Percentiles rank a stretch among this genome's conserved stretches.
Evolutionary conservation across 768 basidiomycete species (phyloP).

Genomic region (Termitomyces sp.): DNA sequence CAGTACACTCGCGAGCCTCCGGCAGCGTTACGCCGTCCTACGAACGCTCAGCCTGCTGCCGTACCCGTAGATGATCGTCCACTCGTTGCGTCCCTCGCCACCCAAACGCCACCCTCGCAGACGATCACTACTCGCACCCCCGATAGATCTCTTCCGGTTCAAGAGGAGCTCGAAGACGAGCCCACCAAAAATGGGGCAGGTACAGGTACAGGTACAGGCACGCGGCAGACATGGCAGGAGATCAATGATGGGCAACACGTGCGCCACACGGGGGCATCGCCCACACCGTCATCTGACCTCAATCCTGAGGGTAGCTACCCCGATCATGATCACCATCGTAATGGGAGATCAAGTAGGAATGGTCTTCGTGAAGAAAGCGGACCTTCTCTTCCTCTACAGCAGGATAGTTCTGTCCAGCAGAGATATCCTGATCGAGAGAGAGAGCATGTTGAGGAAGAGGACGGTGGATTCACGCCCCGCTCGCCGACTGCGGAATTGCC

Average conservation of each 20-base stretch:
- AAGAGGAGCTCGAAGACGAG: conserved; percentile 74
- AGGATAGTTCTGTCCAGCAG: conserved; percentile 26
- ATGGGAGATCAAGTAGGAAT: conserved; percentile 31
- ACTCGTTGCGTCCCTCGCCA: conserved; percentile 31
- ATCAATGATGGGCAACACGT: conserved; percentile 27
- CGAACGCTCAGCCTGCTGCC: conserved; percentile 10
- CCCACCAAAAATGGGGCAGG: conserved; percentile 25
- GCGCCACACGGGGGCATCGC: conserved; percentile 33
- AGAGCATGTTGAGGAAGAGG: conserved; percentile 44
- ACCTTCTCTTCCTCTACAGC: conserved; percentile 41
- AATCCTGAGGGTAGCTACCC: conserved; percentile 34
- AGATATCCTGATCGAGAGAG: conserved; percentile 25
- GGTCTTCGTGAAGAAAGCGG: conserved; percentile 39
- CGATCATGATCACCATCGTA: conserved; percentile 23
- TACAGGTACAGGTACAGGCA: conserved; percentile 15
- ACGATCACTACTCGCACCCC: conserved; percentile 51
- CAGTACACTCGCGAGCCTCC: conserved; percentile 48
- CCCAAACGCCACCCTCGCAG: conserved; percentile 54
- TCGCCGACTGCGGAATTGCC: conserved; percentile 62
- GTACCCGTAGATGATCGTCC: conserved; percentile 21
- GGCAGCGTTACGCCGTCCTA: conserved; percentile 24
- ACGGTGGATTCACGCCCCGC: conserved; percentile 50
- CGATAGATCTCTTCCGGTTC: conserved; percentile 69
- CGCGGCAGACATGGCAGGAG: conserved; percentile 20
- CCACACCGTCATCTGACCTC: conserved; percentile 51